Evolutionary conservation across 2,329 filamentous ascomycete species (phyloP), one percentile per base, ranked within the genome.

Genomic region (Colletotrichum spinosum): DNA sequence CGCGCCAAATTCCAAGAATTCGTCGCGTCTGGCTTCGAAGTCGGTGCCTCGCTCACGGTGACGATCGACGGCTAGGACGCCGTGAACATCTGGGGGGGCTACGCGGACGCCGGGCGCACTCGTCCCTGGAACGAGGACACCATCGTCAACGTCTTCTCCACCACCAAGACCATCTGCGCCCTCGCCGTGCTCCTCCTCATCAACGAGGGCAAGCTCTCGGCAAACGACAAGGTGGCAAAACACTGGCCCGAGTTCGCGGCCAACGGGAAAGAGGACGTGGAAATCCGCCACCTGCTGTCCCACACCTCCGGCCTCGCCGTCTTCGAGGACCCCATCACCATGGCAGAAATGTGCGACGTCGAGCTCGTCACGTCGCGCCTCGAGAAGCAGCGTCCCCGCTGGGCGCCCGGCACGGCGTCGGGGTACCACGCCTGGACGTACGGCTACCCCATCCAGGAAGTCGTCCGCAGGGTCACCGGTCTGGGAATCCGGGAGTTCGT

Each of bases 181-280:
- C 71, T 83, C 8, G 77, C 80, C 0, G 72, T 73, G 1, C 69
- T 81, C 25, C 69, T 82, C 25, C 77, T 81, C 7, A 73, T 80
- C 38, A 76, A 80, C 50, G 76, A 79, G 4, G 79, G 78, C 3
- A 65, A 76, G 0, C 60, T 83, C 1, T 71, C 76, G 57, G 69
- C 74, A 1, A 65, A 78, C 49, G 79, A 74, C 11, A 75, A 75
- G 2, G 78, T 83, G 1, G 67, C 76, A 2, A 72, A 75, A 44
- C 79, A 83, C 72, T 84, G 81, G 81, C 81, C 81, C 1, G 81
- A 83, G 49, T 83, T 83, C 59, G 78, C 72, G 0, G 73, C 67
- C 11, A 78, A 79, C 17, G 80, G 79, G 42, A 82, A 83, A 52
- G 71, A 78, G 44, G 68, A 76, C 12, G 69, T 82, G 48, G 67